phyloP scores from a whole-genome alignment of 495 filamentous ascomycete species.

The Pyronema domesticum region DNA sequence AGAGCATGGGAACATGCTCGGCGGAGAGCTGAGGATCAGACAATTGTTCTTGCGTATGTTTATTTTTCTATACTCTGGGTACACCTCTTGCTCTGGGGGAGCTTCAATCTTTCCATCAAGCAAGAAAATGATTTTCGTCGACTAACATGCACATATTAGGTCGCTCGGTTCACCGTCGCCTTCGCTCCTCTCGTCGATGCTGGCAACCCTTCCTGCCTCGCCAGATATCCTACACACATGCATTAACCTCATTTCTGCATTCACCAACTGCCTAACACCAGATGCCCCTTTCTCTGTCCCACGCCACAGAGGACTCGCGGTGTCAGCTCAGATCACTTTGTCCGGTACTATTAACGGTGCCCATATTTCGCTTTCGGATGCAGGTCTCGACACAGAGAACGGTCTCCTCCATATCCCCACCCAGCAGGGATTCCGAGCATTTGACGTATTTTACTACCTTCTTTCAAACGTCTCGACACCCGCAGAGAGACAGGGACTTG shows the following conservation, averaged over 20 bases:
- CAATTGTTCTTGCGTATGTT: constrained; percentile 67
- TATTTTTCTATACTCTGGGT: not conserved
- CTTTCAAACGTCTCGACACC: constrained; percentile 75
- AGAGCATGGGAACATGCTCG: constrained; percentile 95
- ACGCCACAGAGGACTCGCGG: constrained; percentile 61
- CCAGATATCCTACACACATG: constrained; percentile 58
- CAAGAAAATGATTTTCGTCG: not conserved
- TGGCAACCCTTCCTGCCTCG: constrained; percentile 58
- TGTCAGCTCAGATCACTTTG: constrained; percentile 64
- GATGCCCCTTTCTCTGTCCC: constrained; percentile 65
- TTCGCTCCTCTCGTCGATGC: constrained; percentile 63
- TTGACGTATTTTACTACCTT: constrained; percentile 96
- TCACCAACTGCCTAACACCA: constrained; percentile 71
- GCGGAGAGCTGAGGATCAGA: constrained; percentile 85
- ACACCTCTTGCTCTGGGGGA: not conserved
- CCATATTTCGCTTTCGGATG: constrained; percentile 60
- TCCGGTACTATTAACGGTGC: constrained; percentile 60
- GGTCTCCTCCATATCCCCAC: constrained; percentile 68
- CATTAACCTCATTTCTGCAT: constrained; percentile 62
- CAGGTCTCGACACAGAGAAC: constrained; percentile 67
- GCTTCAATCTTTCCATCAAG: not conserved
- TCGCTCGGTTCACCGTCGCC: constrained; percentile 80
- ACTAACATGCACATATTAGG: constrained; percentile 42
- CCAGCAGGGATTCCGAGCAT: constrained; percentile 74
- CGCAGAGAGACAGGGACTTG: constrained; percentile 81